Percentiles rank a stretch among this genome's conserved stretches.
phyloP scores from a whole-genome alignment of 169 alveolate species.

The Eimeria mitis region DNA sequence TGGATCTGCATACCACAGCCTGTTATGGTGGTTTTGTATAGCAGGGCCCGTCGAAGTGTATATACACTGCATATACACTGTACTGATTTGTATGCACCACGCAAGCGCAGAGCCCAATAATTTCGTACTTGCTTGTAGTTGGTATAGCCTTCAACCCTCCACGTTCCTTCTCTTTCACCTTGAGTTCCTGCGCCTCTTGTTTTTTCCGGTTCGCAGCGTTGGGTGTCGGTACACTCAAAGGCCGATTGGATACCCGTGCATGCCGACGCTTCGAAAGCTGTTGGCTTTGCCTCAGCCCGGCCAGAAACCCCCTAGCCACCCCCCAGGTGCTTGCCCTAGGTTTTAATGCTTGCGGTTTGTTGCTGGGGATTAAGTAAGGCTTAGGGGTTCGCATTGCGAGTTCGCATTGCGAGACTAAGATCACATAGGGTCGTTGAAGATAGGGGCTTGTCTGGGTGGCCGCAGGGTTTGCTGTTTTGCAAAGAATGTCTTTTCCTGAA shows the following conservation, averaged over 20 bases:
- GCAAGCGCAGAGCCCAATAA: neutral
- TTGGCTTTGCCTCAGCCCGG: constrained; percentile 94
- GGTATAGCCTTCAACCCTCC: neutral
- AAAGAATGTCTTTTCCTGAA: constrained; percentile 94
- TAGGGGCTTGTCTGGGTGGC: neutral
- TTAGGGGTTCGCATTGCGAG: too few relatives aligned
- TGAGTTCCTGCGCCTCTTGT: neutral
- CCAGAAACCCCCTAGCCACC: constrained; percentile 93
- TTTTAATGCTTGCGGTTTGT: neutral
- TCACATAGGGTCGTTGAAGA: neutral
- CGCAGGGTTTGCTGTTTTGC: constrained; percentile 95
- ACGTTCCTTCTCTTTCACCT: neutral
- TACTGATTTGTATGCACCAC: too few relatives aligned
- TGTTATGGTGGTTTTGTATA: neutral
- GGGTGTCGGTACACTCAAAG: constrained; percentile 91
- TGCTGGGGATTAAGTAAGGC: neutral
- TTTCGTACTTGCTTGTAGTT: neutral
- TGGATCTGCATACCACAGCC: neutral
- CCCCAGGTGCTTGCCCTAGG: constrained; percentile 73
- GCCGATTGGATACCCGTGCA: constrained; percentile 95
- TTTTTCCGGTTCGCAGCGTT: constrained; percentile 33
- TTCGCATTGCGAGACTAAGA: neutral
- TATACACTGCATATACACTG: neutral
- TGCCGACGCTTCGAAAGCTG: constrained; percentile 95
- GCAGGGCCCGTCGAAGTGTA: neutral